Conservation (phyloP, 1,284 basidiomycete species). For the Ceratobasidium sp. region DNA sequence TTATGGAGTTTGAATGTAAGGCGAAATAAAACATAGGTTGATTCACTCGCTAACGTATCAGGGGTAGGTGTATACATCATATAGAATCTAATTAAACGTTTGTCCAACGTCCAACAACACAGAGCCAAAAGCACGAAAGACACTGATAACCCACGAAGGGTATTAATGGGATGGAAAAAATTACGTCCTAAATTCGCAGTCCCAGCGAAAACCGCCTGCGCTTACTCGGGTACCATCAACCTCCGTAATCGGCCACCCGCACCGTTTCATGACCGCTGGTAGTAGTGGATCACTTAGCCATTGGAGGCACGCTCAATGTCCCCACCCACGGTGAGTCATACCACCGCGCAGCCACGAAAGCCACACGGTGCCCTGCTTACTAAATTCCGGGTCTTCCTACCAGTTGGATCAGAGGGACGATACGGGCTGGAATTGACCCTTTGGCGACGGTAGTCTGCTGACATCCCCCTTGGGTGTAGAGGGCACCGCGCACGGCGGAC, state of each 20-base stretch:
- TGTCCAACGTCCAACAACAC: too few relatives aligned
- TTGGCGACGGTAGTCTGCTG: neutral
- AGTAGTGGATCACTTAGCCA: neutral
- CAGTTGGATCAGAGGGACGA: neutral
- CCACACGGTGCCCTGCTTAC: conserved; percentile 1
- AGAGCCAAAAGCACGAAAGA: conserved; percentile 2
- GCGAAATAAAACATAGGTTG: neutral
- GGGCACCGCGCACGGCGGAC: conserved; percentile 5
- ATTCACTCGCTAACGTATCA: neutral
- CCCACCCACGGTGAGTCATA: neutral
- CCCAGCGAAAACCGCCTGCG: conserved; percentile 3
- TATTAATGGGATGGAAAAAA: neutral
- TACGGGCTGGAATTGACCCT: neutral
- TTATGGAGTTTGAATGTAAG: neutral
- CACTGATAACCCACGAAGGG: neutral
- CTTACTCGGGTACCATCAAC: neutral
- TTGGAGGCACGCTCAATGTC: neutral
- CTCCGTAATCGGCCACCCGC: neutral
- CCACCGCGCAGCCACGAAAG: neutral
- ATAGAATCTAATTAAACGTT: neutral
- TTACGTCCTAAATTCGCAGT: neutral
- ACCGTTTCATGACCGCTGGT: neutral
- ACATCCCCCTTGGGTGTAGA: neutral
- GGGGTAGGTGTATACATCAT: neutral
- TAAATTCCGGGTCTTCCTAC: neutral